Evolutionary conservation across 2,329 filamentous ascomycete genomes (phyloP), one percentile per base, ranked within the genome.

Genomic region (Colletotrichum lini): DNA sequence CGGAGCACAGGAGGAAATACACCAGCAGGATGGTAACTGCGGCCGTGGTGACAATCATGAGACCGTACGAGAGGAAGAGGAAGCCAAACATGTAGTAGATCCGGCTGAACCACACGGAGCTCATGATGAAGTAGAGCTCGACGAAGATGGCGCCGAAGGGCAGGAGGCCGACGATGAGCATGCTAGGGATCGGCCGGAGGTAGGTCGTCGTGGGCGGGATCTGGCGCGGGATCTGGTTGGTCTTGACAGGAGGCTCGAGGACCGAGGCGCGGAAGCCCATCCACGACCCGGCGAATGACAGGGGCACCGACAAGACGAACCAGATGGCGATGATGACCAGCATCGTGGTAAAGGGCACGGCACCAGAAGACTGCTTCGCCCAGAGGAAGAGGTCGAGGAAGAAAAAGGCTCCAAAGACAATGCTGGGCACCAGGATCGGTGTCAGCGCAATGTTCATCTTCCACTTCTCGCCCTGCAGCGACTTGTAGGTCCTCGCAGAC

Each of bases 1-100:
- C 96, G 0, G 94, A 92, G 79, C 96, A 98, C 16, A 99, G 90
- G 76, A 99, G 81, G 86, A 98, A 98, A 83, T 99, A 99, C 0
- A 98, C 94, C 88, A 98, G 92, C 21, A 99, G 86, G 10, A 98
- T 92, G 0, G 96, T 98, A 50, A 97, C 96, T 0, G 95, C 92
- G 0, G 96, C 96, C 70, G 93, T 95, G 1, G 96, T 98, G 77
- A 98, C 93, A 76, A 98, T 94, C 95, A 99, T 98, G 60, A 99
- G 89, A 13, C 94, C 95, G 79, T 98, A 99, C 87, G 95, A 98
- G 67, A 99, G 89, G 87, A 99, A 99, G 45, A 99, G 86, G 88
- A 99, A 99, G 26, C 96, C 96, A 78, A 99, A 99, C 96, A 99
- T 99, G 88, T 99, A 99, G 87, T 99, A 99, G 75, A 99, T 96